Percentiles rank a stretch among this genome's conserved stretches.
Conservation (phyloP, 371 early-diverging fungal genomes). For the Lichtheimia corymbifera region DNA sequence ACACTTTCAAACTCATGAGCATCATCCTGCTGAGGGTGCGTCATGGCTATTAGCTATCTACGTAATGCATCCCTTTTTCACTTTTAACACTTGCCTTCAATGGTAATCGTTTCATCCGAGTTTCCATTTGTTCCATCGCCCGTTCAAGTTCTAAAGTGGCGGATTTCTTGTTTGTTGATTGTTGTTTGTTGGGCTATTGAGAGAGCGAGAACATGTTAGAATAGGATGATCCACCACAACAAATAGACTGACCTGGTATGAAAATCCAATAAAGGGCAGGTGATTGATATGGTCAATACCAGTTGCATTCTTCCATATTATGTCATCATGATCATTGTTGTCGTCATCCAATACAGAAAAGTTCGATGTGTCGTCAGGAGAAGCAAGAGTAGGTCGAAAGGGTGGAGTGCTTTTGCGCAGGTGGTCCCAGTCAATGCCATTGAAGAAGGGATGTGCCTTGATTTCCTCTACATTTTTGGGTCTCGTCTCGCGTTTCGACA, state of each 20-base stretch:
- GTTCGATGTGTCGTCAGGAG: slow-evolving; percentile 85
- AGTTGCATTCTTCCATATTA: too few species aligned
- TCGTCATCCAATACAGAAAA: slow-evolving; percentile 76
- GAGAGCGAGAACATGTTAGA: too few species aligned
- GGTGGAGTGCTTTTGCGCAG: slow-evolving; percentile 72
- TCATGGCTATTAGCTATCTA: background rate
- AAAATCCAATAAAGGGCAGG: slow-evolving; percentile 87
- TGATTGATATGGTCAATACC: slow-evolving; percentile 56
- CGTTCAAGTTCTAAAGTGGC: slow-evolving; percentile 1
- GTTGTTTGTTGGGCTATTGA: background rate
- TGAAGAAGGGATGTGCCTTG: slow-evolving; percentile 83
- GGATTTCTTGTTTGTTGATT: background rate
- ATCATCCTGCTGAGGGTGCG: background rate
- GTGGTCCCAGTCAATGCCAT: slow-evolving; percentile 72
- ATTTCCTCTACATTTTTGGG: slow-evolving; percentile 77
- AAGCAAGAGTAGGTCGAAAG: slow-evolving; percentile 78
- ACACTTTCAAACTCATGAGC: slow-evolving; percentile 1
- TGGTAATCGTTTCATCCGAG: background rate
- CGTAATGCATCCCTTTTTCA: background rate
- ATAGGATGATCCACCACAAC: background rate
- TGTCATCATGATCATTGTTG: too few species aligned
- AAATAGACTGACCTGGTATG: slow-evolving; percentile 38
- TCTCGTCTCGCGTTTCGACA: slow-evolving; percentile 73
- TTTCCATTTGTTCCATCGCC: background rate
- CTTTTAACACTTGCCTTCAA: background rate